These are phyloP conservation scores for Danielia reshetovae DNA, from an alignment of 805 yeast species.

Conservation along the genomic window DNA sequence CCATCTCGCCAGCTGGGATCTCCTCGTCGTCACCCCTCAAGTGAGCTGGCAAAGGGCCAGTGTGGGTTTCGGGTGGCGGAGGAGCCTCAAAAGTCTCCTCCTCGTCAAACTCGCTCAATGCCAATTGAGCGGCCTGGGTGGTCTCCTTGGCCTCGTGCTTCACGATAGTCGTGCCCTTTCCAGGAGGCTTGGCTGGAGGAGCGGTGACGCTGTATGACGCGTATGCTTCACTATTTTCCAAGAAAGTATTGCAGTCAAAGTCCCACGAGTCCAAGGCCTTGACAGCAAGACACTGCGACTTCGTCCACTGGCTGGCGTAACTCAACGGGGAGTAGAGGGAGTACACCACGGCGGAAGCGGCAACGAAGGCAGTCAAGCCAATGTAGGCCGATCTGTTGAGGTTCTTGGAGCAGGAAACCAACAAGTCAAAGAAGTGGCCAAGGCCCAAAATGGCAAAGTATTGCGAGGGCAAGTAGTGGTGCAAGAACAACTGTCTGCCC, in stretches of 20 bases:
- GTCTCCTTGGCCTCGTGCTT: constrained; percentile 12
- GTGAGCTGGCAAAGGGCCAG: constrained; percentile 9
- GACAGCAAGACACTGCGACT: constrained; percentile 56
- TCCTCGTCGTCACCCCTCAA: constrained; percentile 8
- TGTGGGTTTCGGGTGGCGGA: constrained; percentile 14
- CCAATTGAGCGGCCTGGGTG: not conserved
- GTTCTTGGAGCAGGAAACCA: constrained; percentile 34
- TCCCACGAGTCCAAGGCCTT: constrained; percentile 75
- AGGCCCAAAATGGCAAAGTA: constrained; percentile 80
- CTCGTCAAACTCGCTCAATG: not conserved
- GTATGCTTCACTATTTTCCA: constrained; percentile 27
- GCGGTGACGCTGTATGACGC: constrained; percentile 3
- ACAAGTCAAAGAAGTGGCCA: constrained; percentile 61
- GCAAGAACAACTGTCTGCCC: constrained; percentile 91
- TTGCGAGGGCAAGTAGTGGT: constrained; percentile 89
- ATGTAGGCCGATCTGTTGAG: constrained; percentile 44
- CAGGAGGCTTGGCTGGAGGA: constrained; percentile 3
- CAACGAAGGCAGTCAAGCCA: constrained; percentile 46
- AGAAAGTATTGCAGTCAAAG: constrained; percentile 69
- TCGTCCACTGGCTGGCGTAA: constrained; percentile 81
- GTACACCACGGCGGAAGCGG: constrained; percentile 52
- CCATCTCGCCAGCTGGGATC: constrained; percentile 13
- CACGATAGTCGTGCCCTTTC: constrained; percentile 7
- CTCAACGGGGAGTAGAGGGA: constrained; percentile 64
- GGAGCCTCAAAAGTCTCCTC: constrained; percentile 8